phyloP scores from a whole-genome alignment of 1,139 yeast genomes.

The Yamadazyma pseudoaaseri region DNA sequence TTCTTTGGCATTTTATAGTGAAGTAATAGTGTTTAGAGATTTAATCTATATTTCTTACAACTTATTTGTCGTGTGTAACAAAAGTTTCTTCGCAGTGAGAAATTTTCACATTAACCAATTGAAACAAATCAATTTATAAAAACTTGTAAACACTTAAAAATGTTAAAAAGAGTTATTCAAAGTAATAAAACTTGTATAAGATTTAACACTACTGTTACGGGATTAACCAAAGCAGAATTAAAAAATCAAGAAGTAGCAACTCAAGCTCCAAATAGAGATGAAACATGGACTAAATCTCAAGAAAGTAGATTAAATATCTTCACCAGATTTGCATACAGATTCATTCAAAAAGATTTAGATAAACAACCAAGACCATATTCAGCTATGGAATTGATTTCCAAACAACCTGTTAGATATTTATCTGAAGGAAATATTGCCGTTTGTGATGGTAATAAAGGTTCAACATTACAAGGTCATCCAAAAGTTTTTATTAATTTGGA shows the following conservation, averaged over 20 bases:
- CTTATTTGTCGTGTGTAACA: neutral
- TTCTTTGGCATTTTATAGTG: neutral
- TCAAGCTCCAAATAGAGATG: conserved; percentile 76
- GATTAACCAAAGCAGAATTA: conserved; percentile 40
- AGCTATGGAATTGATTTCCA: conserved; percentile 78
- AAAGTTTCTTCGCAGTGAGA: conserved; percentile 1
- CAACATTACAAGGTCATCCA: conserved; percentile 78
- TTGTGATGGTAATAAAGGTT: conserved; percentile 79
- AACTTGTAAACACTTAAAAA: conserved; percentile 1
- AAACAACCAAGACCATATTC: conserved; percentile 80
- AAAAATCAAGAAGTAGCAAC: conserved; percentile 32
- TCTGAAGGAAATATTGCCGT: conserved; percentile 62
- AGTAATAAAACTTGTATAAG: conserved; percentile 8
- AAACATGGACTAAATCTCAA: conserved; percentile 74
- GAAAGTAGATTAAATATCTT: conserved; percentile 59
- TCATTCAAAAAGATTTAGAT: conserved; percentile 66
- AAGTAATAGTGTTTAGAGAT: neutral
- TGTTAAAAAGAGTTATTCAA: conserved; percentile 10
- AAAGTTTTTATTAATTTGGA: conserved; percentile 56
- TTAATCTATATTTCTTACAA: neutral
- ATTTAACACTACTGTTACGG: conserved; percentile 29
- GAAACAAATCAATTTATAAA: conserved; percentile 8
- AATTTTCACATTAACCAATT: conserved; percentile 8
- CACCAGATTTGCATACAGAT: conserved; percentile 57
- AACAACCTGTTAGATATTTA: conserved; percentile 69